Evolutionary conservation across 2,329 filamentous ascomycete species (phyloP), one percentile per base, ranked within the genome.

Genomic region (Stachybotrys elegans): DNA sequence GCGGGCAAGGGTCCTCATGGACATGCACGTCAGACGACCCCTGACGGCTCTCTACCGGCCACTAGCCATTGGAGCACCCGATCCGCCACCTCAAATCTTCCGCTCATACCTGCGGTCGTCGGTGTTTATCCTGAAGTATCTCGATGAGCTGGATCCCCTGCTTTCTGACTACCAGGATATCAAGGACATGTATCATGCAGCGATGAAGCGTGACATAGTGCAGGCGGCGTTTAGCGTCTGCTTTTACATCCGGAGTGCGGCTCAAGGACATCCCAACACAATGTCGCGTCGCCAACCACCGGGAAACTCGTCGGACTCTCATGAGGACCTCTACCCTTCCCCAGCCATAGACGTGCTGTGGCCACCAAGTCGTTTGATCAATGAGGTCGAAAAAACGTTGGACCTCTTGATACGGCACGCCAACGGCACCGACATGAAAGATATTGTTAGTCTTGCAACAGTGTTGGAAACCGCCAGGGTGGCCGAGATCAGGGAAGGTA

Each of bases 191-290:
- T 75, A 77, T 43, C 67, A 76, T 46, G 66, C 76, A 40, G 63
- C 77, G 11, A 56, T 79, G 27, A 76, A 73, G 51, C 68, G 71
- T 47, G 76, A 79, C 48, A 72, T 79, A 20, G 62, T 78, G 17
- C 75, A 79, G 55, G 74, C 76, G 0, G 72, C 74, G 3, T 67
- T 79, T 36, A 76, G 75, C 45, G 62, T 79, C 12, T 79, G 76
- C 53, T 78, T 73, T 50, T 79, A 75, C 45, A 75, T 79, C 54
- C 65, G 63, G 29, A 50, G 56, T n/a, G 55, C 54, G 2, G 48
- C 58, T 11, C 60, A 59, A 5, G n/a, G n/a, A n/a, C 56, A 61
- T 29, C 56, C 59, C 23, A 59, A 57, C 5, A n/a, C n/a, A n/a
- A n/a, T n/a, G n/a, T n/a, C n/a, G n/a, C n/a, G n/a, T n/a, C n/a